These are phyloP conservation scores for Lodderomyces pseudojiufengensis DNA, from an alignment of 1,139 yeast genomes.

Conservation along the genomic window DNA sequence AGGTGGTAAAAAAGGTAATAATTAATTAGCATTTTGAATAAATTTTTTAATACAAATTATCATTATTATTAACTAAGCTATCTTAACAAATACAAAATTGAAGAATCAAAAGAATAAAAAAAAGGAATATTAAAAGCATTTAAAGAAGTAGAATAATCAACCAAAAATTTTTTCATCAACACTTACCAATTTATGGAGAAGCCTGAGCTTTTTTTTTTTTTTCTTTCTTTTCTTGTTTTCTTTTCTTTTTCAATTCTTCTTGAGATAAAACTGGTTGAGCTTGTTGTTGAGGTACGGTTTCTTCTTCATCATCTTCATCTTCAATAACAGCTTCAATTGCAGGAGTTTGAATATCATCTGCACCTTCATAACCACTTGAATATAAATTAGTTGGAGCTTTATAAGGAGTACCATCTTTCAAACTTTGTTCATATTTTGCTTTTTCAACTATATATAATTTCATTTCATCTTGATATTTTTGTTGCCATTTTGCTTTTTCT, in stretches of 20 bases:
- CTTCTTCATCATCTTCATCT: slow-evolving; percentile 3
- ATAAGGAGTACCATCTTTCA: slow-evolving; percentile 10
- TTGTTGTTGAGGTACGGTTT: not conserved
- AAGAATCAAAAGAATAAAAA: not conserved
- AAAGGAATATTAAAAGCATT: not conserved
- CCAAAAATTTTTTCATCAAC: too few species aligned
- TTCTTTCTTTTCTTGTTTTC: slow-evolving; percentile 17
- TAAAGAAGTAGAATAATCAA: too few species aligned
- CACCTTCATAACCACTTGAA: slow-evolving; percentile 9
- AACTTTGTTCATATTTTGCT: slow-evolving; percentile 51
- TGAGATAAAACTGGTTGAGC: slow-evolving; percentile 1
- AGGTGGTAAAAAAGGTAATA: slow-evolving; percentile 44
- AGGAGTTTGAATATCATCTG: slow-evolving; percentile 17
- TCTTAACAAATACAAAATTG: not conserved
- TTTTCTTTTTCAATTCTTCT: slow-evolving; percentile 9
- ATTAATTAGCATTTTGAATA: too few species aligned
- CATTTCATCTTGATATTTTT: slow-evolving; percentile 64
- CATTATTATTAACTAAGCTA: not conserved
- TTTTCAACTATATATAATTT: slow-evolving; percentile 60
- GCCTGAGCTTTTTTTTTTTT: slow-evolving; percentile 18
- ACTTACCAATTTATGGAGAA: slow-evolving; percentile 2
- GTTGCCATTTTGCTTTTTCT: slow-evolving; percentile 75
- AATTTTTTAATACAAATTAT: too few species aligned
- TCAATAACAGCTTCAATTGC: slow-evolving; percentile 13
- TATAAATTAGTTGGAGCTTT: slow-evolving; percentile 6